Evolutionary conservation across 148 eudicot species (phyloP), one percentile per base, ranked within the genome.

Genomic region (Euryodendron excelsum): DNA sequence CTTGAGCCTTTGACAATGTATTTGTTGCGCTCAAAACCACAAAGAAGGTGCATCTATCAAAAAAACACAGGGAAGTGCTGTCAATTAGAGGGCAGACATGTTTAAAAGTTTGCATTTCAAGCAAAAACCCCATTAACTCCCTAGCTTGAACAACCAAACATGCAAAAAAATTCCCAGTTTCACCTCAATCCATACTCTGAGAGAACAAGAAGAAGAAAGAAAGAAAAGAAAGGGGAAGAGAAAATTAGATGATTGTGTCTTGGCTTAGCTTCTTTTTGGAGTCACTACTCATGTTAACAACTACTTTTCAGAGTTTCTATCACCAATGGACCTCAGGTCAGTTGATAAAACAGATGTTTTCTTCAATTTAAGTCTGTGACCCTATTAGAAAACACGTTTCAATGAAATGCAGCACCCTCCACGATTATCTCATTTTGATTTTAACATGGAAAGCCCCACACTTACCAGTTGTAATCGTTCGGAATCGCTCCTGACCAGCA

Each of bases 401-500:
- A 44, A 30, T 25, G 27, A 39, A 44, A 30, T 27, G 52, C 31
- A 62, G 60, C 31, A 41, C 30, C 31, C 28, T 44, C 15, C 4
- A 69, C 4, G 7, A 63, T 41, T 39, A 75, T 34, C 21, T 20
- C 15, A 74, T 74, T 74, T 34, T 45, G 27, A 12, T 33, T 34
- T 76, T 47, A 47, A 62, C 31, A 14, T 30, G 27, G 41, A 45
- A 75, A 37, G 8, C 9, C 14, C 27, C 52, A 70, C 3, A 59
- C 64, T 65, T 83, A 89, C 96, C 96, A 48, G 96, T 91, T 31
- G 96, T 91, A 75, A 91, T 91, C 44, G 96, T 91, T 34, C 96
- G 83, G 70, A 91, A 91, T 70, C 96, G 92, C 81, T 91, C 96
- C 68, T 91, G 96, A 63, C 96, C 96, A 80, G 96, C 96, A 27